Percentiles rank a stretch among this genome's conserved stretches.
Conservation (phyloP, 148 eudicot species). For the Rhododendron williamsianum region DNA sequence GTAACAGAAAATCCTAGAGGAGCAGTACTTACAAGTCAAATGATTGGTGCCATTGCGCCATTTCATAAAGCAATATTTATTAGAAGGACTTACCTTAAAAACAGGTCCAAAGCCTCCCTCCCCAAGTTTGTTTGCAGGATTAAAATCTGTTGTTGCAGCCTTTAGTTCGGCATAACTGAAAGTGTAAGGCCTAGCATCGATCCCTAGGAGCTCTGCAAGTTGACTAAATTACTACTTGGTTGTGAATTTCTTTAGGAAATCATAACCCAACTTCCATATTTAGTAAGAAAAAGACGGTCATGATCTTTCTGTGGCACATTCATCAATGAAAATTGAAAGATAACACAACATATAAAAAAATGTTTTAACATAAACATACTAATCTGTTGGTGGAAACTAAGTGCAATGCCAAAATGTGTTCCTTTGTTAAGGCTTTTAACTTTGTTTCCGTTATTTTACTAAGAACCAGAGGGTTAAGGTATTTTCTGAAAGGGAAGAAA, state of each 20-base stretch:
- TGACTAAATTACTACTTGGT: background rate
- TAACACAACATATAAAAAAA: background rate
- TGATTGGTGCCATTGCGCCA: background rate
- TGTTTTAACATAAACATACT: background rate
- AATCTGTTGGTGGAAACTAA: background rate
- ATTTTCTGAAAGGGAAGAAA: background rate
- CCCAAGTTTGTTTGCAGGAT: constrained; percentile 48
- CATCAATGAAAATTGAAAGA: background rate
- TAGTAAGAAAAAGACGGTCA: background rate
- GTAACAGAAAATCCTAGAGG: background rate
- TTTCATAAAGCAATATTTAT: background rate
- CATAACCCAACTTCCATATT: background rate
- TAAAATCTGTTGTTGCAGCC: constrained; percentile 59
- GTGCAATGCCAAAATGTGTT: background rate
- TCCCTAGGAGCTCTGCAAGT: constrained; percentile 55
- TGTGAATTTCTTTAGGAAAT: background rate
- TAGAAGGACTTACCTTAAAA: constrained; percentile 36
- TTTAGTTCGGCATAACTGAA: constrained; percentile 61
- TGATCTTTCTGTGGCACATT: background rate
- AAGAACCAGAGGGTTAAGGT: background rate
- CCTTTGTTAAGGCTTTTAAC: background rate
- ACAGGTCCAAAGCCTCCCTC: constrained; percentile 75
- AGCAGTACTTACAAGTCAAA: background rate
- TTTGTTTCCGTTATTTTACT: background rate
- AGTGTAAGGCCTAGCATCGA: constrained; percentile 55